Conservation (phyloP, 441 rosid species). For the Mallotus repandus region DNA sequence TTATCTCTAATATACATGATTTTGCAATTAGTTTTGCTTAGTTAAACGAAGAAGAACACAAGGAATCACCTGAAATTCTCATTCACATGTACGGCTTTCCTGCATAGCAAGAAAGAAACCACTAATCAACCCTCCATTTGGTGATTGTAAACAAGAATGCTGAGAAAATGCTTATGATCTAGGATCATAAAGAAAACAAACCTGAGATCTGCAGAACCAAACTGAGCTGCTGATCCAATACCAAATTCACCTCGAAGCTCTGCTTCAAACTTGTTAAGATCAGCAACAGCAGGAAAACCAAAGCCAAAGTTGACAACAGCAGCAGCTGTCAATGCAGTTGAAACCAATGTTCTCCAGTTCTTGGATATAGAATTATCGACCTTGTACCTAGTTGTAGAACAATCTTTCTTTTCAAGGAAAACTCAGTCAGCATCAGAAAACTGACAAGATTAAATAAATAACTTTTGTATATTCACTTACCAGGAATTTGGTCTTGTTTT, state of each 20-base stretch:
- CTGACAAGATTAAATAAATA: background rate
- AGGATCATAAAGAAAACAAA: slow-evolving; percentile 17
- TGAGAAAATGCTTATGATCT: background rate
- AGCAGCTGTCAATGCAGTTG: slow-evolving; percentile 69
- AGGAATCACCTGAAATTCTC: slow-evolving; percentile 72
- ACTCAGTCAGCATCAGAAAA: slow-evolving; percentile 24
- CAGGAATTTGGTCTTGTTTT: slow-evolving; percentile 25
- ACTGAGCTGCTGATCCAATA: slow-evolving; percentile 88
- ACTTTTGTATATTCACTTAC: slow-evolving; percentile 34
- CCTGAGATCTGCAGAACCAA: slow-evolving; percentile 88
- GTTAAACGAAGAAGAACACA: background rate
- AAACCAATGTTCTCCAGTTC: slow-evolving; percentile 55
- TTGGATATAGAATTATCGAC: slow-evolving; percentile 29
- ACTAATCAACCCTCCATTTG: slow-evolving; percentile 17
- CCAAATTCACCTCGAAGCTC: slow-evolving; percentile 86
- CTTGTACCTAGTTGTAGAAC: slow-evolving; percentile 22
- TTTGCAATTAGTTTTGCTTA: background rate
- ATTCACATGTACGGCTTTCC: slow-evolving; percentile 82
- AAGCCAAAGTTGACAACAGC: slow-evolving; percentile 54
- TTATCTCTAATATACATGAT: background rate
- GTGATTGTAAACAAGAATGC: background rate
- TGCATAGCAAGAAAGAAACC: slow-evolving; percentile 32
- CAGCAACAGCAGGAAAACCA: slow-evolving; percentile 62
- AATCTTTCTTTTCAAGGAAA: slow-evolving; percentile 55
- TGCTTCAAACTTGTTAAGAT: slow-evolving; percentile 81